A percentile compares a stretch with the other conserved stretches of the same genome.
Evolutionary conservation across 495 filamentous ascomycete genomes (phyloP).

Genomic region (Schizothecium vesticola): DNA sequence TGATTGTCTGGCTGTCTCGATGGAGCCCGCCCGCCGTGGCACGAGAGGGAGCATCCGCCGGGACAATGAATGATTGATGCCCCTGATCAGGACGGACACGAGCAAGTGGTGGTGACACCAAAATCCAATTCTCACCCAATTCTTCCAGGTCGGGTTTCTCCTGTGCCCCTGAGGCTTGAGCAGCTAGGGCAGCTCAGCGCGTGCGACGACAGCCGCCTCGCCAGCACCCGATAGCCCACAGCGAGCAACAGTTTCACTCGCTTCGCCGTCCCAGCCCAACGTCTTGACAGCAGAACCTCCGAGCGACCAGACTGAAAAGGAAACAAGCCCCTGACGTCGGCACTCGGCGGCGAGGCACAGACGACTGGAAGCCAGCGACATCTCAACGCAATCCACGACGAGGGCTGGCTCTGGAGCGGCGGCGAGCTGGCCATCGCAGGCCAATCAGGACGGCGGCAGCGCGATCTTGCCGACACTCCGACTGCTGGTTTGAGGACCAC

Average conservation of each 20-base stretch:
- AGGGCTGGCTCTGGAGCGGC: neutral
- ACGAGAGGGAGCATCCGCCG: neutral
- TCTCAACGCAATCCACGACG: neutral
- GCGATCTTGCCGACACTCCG: constrained; percentile 11
- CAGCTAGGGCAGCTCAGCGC: neutral
- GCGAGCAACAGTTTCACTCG: neutral
- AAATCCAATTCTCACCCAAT: neutral
- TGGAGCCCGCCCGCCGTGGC: neutral
- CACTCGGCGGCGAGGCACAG: neutral
- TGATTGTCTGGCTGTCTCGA: neutral
- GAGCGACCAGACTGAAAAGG: neutral
- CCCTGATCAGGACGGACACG: neutral
- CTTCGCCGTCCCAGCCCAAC: neutral
- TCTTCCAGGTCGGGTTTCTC: neutral
- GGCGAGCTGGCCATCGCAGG: neutral
- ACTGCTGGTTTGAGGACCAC: constrained; percentile 15
- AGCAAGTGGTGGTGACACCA: neutral
- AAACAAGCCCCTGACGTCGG: neutral
- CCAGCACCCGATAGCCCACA: neutral
- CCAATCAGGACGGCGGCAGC: constrained; percentile 12
- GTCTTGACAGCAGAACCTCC: neutral
- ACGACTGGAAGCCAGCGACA: neutral
- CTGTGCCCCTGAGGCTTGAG: neutral
- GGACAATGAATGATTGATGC: neutral
- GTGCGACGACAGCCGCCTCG: neutral